A percentile compares a stretch with the other conserved stretches of the same genome.
Conservation (phyloP, 345 rosid genomes). For the Eucalyptus coolabah region DNA sequence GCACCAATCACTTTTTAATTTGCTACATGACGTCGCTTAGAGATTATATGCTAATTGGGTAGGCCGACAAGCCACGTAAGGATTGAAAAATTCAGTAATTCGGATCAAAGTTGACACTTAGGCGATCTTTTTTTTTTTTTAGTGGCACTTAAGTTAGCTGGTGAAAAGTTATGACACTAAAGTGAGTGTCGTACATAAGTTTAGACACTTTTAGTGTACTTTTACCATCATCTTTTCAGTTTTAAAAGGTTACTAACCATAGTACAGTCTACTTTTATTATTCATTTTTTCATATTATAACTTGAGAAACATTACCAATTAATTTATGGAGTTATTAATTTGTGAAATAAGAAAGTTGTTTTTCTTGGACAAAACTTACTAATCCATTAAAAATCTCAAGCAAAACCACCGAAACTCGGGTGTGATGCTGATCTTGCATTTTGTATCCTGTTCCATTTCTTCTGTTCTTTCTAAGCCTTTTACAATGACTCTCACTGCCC, state of each 20-base stretch:
- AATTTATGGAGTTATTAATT: not conserved
- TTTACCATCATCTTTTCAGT: accelerated
- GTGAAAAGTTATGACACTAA: accelerated
- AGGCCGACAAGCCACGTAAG: accelerated
- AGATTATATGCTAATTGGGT: too few species aligned
- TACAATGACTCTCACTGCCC: not conserved
- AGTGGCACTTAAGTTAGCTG: accelerated
- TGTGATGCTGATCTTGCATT: not conserved
- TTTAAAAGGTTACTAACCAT: not conserved
- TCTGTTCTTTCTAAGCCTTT: not conserved
- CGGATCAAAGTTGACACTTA: accelerated
- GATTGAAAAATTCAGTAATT: accelerated
- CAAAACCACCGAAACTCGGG: not conserved
- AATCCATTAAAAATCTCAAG: not conserved
- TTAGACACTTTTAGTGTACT: accelerated
- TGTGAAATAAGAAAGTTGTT: not conserved
- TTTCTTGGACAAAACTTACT: not conserved
- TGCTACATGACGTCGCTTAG: accelerated
- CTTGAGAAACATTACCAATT: not conserved
- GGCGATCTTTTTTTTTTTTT: too few species aligned
- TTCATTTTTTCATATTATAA: not conserved
- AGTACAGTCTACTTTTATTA: not conserved
- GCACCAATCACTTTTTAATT: accelerated
- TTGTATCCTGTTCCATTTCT: not conserved
- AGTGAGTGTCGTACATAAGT: accelerated